Evolutionary conservation across 2,329 filamentous ascomycete species (phyloP).

Genomic region (Claviceps lovelessii): DNA sequence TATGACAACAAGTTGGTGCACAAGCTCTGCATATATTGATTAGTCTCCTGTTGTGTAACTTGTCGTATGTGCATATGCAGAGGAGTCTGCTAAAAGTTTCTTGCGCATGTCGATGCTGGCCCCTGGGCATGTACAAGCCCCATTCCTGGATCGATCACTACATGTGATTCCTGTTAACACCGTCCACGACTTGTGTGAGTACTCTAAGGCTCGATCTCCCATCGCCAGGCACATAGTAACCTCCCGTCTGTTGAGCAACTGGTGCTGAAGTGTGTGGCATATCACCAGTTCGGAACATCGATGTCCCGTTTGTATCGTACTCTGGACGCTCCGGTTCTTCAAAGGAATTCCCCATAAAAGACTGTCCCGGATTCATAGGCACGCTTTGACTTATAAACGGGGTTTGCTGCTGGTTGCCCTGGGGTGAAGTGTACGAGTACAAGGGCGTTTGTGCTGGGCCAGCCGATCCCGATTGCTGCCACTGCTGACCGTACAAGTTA

Average conservation of each 20-base stretch:
- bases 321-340: slow-evolving; percentile 19
- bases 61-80: too few relatives aligned
- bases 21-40: too few relatives aligned
- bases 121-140: too few relatives aligned
- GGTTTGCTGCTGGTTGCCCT: slow-evolving; percentile 16
- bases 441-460: slow-evolving; percentile 27
- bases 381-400: slow-evolving; percentile 20
- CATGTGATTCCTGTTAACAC: slow-evolving; percentile 15
- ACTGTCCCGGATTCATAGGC: slow-evolving; percentile 18
- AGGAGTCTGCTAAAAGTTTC: background rate
- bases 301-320: slow-evolving; percentile 18
- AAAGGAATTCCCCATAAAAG: slow-evolving; percentile 21
- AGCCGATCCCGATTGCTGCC: slow-evolving; percentile 28
- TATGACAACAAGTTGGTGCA: too few relatives aligned
- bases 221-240: slow-evolving; percentile 21
- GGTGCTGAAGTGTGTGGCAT: slow-evolving; percentile 15
- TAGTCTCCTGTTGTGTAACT: too few relatives aligned
- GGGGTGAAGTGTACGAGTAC: slow-evolving; percentile 32
- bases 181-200: slow-evolving; percentile 17
- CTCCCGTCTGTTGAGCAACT: slow-evolving; percentile 16
- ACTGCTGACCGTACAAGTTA: slow-evolving; percentile 28
- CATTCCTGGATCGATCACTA: slow-evolving; percentile 5
- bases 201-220: slow-evolving; percentile 17
- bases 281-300: slow-evolving; percentile 20
- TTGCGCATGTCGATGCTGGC: background rate